Evolutionary conservation across 1,284 basidiomycete species (phyloP), one percentile per base, ranked within the genome.

Genomic region (Ganoderma lingzhi): DNA sequence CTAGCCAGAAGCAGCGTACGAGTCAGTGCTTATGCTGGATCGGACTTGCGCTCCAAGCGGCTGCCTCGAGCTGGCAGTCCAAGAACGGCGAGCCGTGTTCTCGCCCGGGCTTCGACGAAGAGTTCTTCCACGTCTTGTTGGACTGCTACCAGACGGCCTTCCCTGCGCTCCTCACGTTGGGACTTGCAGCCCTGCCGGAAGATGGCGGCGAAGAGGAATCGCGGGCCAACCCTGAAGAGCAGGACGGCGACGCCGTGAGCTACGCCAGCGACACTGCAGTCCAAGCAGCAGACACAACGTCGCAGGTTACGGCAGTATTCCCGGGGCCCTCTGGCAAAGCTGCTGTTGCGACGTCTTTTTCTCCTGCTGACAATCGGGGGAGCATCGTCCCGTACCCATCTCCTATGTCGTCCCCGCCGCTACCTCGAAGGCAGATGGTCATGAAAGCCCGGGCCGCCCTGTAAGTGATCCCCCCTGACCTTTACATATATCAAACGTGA

Each of bases 1-100:
- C 23, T 51, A 12, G 30, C 55, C 28, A 35, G 14, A 17, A 55
- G 15, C 32, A 9, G 35, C 56, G 44, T 4, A 19, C 45, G 45
- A 48, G 45, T n/a, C 30, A 64, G 28, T 73, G 72, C 53, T 6
- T 70, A 1, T 71, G 72, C 51, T 73, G 70, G 70, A 42, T 70
- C 4, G 70, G 68, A 0, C 35, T 63, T 5, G 65, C 61, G n/a
- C 68, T 73, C 6, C 23, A 39, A 32, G 70, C 64, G 6, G 72
- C 72, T 1, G 70, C 70, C 8, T 44, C 64, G 30, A 66, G 60
- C 48, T 73, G 68, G 65, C 63, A 56, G 19, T 8, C 44, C 6
- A 66, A 68, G 15, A 58, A 30, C 0, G 19, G 1, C 10, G 30
- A n/a, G 35, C 17, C 28, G 39, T 14, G 48, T 32, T 30, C 35